Percentiles rank a stretch among this genome's conserved stretches.
Conservation (phyloP, 192 early-diverging fungal genomes). For the Pilobolus umbonatus region DNA sequence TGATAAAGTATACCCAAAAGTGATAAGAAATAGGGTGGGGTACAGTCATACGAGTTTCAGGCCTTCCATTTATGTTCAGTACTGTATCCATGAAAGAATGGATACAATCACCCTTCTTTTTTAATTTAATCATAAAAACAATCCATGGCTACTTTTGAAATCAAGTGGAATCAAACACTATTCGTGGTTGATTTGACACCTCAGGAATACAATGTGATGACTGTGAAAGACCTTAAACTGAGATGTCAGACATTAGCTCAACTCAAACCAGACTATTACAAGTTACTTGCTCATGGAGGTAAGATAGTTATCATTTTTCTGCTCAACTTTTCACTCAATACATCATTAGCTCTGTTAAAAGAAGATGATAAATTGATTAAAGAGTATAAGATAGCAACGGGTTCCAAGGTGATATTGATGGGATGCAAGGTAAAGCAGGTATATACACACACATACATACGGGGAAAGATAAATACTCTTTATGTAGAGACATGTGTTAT, state of each 20-base stretch:
- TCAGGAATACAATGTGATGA: not conserved
- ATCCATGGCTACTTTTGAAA: slow-evolving; percentile 9
- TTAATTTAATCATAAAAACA: not conserved
- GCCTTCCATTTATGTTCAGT: too few relatives aligned
- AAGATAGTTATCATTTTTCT: not conserved
- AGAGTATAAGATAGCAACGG: slow-evolving; percentile 7
- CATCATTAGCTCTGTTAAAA: slow-evolving; percentile 10
- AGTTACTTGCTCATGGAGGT: slow-evolving; percentile 9
- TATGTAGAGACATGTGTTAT: not conserved
- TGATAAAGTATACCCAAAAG: too few relatives aligned
- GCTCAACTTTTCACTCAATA: not conserved
- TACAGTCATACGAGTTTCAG: too few relatives aligned
- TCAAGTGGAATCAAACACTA: not conserved
- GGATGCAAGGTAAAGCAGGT: slow-evolving; percentile 1
- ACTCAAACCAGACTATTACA: slow-evolving; percentile 1
- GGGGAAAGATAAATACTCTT: not conserved
- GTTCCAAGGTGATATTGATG: slow-evolving; percentile 8
- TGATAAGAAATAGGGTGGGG: too few relatives aligned
- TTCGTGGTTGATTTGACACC: not conserved
- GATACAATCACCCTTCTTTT: too few relatives aligned
- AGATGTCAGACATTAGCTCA: slow-evolving; percentile 7
- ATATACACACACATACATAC: not conserved
- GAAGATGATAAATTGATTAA: slow-evolving; percentile 4
- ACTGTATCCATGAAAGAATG: too few relatives aligned
- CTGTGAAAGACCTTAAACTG: slow-evolving; percentile 1